Evolutionary conservation across 495 filamentous ascomycete genomes (phyloP).

Genomic region (Hypoxylon subgilvum): DNA sequence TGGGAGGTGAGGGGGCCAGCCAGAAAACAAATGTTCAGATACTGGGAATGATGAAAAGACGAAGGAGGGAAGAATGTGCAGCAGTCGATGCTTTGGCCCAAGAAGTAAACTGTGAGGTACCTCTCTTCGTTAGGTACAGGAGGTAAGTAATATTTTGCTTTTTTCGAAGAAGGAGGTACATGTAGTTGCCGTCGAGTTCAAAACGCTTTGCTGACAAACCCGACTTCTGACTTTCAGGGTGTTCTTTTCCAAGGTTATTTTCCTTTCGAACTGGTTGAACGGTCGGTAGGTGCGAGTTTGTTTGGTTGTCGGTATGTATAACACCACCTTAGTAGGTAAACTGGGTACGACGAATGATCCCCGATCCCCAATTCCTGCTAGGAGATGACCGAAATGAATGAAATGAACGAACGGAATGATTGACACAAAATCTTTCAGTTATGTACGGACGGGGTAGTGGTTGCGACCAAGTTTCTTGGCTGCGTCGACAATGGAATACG

Average conservation of each 20-base stretch:
- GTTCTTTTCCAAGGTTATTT: too few relatives aligned
- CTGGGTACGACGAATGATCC: too few relatives aligned
- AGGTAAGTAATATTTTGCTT: neutral
- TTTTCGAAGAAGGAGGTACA: neutral
- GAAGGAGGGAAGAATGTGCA: slow-evolving; percentile 12
- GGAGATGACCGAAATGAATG: neutral
- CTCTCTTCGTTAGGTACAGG: neutral
- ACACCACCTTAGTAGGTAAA: too few relatives aligned
- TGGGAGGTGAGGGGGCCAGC: slow-evolving; percentile 4
- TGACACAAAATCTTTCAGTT: slow-evolving; percentile 3
- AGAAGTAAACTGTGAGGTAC: neutral
- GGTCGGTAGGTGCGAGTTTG: neutral
- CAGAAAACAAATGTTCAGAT: slow-evolving; percentile 35
- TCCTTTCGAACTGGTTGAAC: too few relatives aligned
- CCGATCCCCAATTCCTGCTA: neutral
- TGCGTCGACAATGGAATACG: slow-evolving; percentile 22
- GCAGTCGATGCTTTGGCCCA: slow-evolving; percentile 1
- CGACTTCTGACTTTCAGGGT: slow-evolving; percentile 7
- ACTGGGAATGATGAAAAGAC: slow-evolving; percentile 10
- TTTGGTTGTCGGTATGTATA: too few relatives aligned
- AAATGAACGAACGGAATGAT: neutral
- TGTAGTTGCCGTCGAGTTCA: slow-evolving; percentile 15
- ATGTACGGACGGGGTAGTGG: too few relatives aligned
- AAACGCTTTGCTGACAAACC: slow-evolving; percentile 9
- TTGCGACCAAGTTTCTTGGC: slow-evolving; percentile 3